Conservation (phyloP, 2,329 filamentous ascomycete species). For the Aspergillus bombycis region DNA sequence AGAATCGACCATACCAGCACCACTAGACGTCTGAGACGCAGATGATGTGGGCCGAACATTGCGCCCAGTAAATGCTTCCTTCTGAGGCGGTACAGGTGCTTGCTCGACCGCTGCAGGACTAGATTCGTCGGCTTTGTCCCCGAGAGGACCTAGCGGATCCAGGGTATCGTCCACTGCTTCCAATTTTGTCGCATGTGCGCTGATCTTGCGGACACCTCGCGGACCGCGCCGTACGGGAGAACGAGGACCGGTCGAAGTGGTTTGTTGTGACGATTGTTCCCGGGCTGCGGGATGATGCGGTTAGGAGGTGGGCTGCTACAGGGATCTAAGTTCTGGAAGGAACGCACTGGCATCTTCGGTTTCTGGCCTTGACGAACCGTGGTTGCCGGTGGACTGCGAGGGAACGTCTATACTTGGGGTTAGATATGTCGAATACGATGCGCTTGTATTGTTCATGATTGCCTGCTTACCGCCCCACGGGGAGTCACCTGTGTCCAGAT, state of each 20-base stretch:
- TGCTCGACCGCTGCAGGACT: slow-evolving; percentile 51
- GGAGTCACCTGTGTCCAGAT: slow-evolving; percentile 50
- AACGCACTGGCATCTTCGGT: slow-evolving; percentile 36
- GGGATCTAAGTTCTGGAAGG: slow-evolving; percentile 10
- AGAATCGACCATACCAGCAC: slow-evolving; percentile 61
- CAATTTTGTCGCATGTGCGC: slow-evolving; percentile 62
- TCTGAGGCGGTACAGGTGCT: slow-evolving; percentile 62
- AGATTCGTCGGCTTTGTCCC: slow-evolving; percentile 46
- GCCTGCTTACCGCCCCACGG: slow-evolving; percentile 53
- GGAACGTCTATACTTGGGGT: slow-evolving; percentile 46
- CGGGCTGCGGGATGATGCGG: slow-evolving; percentile 26
- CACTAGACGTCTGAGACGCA: slow-evolving; percentile 51
- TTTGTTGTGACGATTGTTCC: slow-evolving; percentile 36
- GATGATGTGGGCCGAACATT: slow-evolving; percentile 42
- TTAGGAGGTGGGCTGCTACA: slow-evolving; percentile 23
- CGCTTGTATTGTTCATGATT: slow-evolving; percentile 29
- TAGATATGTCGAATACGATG: slow-evolving; percentile 27
- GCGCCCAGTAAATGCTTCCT: slow-evolving; percentile 53
- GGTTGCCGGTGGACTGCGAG: slow-evolving; percentile 42
- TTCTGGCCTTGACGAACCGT: slow-evolving; percentile 29
- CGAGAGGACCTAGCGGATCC: slow-evolving; percentile 65
- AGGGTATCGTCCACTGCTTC: slow-evolving; percentile 65
- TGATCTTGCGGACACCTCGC: slow-evolving; percentile 60
- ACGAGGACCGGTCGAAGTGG: slow-evolving; percentile 48
- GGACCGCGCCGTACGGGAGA: slow-evolving; percentile 54